Percentiles rank a stretch among this genome's conserved stretches.
Conservation (phyloP, 2,329 filamentous ascomycete genomes). For the Cryphonectria parasitica region DNA sequence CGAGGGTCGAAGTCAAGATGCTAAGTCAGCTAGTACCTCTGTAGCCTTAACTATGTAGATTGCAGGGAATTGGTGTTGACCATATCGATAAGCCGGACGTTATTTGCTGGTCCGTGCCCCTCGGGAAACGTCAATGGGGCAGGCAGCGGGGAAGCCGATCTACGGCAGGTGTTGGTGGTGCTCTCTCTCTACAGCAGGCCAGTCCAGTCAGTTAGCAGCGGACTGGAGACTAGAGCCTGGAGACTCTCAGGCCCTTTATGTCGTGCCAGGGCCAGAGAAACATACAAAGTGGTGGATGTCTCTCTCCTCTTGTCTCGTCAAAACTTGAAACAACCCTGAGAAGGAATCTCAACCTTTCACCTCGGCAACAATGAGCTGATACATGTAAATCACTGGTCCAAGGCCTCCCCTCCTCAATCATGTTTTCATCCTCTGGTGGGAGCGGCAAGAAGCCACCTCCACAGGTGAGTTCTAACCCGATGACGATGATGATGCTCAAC, state of each 20-base stretch:
- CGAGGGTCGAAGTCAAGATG: conserved; percentile 11
- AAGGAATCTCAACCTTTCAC: conserved; percentile 18
- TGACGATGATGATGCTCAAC: conserved; percentile 19
- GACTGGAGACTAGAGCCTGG: neutral
- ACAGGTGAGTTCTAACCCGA: conserved; percentile 59
- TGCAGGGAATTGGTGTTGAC: neutral
- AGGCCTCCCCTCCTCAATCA: conserved; percentile 36
- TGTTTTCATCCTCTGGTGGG: conserved; percentile 68
- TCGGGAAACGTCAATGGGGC: neutral
- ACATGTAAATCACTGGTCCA: conserved; percentile 5
- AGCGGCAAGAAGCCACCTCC: conserved; percentile 71
- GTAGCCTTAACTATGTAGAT: neutral
- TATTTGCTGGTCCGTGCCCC: neutral
- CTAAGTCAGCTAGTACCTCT: neutral
- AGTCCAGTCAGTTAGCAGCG: neutral
- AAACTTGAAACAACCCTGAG: neutral
- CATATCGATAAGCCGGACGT: conserved; percentile 12
- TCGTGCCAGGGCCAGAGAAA: neutral
- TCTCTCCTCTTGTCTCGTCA: neutral
- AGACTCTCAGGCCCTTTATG: neutral
- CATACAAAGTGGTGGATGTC: conserved; percentile 3
- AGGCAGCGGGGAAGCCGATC: conserved; percentile 9
- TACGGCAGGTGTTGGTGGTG: neutral
- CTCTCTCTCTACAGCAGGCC: neutral
- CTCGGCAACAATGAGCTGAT: conserved; percentile 28